A percentile compares a stretch with the other conserved stretches of the same genome.
phyloP scores from a whole-genome alignment of 257 asterid species.

The Solanum chmielewskii region DNA sequence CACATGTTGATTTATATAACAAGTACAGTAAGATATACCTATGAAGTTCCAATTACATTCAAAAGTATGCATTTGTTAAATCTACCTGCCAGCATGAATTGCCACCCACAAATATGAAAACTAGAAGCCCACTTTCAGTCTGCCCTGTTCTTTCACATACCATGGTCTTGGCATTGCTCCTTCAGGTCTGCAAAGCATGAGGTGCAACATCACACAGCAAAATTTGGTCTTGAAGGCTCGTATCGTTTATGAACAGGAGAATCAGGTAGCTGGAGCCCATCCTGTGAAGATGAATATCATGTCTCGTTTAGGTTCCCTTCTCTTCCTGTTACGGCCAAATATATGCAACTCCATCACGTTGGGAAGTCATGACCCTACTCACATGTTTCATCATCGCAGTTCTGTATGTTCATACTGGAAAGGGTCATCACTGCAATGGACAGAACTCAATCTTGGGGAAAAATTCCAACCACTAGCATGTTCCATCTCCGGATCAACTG shows the following conservation, averaged over 20 bases:
- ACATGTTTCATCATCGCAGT: slow-evolving; percentile 8
- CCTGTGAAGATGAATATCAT: not conserved
- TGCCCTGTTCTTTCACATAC: not conserved
- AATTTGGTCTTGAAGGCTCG: not conserved
- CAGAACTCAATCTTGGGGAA: slow-evolving; percentile 66
- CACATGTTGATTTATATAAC: not conserved
- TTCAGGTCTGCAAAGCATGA: not conserved
- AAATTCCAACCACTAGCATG: slow-evolving; percentile 36
- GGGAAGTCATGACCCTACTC: not conserved
- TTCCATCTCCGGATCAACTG: slow-evolving; percentile 27
- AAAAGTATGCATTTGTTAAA: not conserved
- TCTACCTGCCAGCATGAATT: not conserved
- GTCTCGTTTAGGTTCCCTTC: not conserved
- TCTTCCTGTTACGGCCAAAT: not conserved
- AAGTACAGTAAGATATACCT: not conserved
- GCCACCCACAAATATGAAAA: not conserved
- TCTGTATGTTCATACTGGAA: slow-evolving; percentile 60
- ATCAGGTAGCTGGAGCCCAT: not conserved
- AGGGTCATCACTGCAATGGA: slow-evolving; percentile 65
- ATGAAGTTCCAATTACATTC: not conserved
- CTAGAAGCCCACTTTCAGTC: not conserved
- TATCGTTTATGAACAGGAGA: not conserved
- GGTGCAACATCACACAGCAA: not conserved
- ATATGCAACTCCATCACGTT: not conserved
- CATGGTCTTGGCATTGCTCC: not conserved